phyloP scores from a whole-genome alignment of 2,329 filamentous ascomycete species.

The Madurella mycetomatis region DNA sequence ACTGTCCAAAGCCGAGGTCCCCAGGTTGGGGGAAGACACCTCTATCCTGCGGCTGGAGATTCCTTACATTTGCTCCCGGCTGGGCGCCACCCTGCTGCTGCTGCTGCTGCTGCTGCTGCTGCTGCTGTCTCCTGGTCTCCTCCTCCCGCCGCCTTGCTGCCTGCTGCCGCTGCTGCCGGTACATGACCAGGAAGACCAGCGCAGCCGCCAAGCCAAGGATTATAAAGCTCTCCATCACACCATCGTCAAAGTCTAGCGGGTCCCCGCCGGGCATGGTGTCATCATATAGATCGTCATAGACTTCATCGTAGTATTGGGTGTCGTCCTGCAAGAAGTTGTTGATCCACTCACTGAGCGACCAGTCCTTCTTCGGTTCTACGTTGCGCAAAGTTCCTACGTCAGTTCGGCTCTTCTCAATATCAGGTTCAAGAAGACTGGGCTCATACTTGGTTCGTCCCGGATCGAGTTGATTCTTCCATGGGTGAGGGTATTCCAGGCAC shows the following conservation, averaged over 20 bases:
- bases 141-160: conserved; percentile 42
- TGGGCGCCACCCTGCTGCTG: neutral
- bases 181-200: conserved; percentile 75
- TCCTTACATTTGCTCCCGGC: neutral
- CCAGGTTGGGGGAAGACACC: conserved; percentile 48
- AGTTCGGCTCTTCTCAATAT: conserved; percentile 19
- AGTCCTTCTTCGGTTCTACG: conserved; percentile 64
- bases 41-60: conserved; percentile 5
- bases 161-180: conserved; percentile 67
- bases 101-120: conserved; percentile 21
- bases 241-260: conserved; percentile 58
- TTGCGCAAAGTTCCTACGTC: conserved; percentile 19
- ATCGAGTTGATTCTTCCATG: conserved; percentile 91
- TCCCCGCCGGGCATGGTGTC: conserved; percentile 54
- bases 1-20: conserved; percentile 64
- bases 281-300: conserved; percentile 52
- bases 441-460: conserved; percentile 77
- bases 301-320: conserved; percentile 58
- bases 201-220: conserved; percentile 74
- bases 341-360: conserved; percentile 82
- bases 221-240: conserved; percentile 76
- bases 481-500: conserved; percentile 91
- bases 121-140: conserved; percentile 30
- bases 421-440: neutral
- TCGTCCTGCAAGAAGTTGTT: conserved; percentile 75